phyloP scores from a whole-genome alignment of 2,329 filamentous ascomycete species.

The Domatiomyces globalis region DNA sequence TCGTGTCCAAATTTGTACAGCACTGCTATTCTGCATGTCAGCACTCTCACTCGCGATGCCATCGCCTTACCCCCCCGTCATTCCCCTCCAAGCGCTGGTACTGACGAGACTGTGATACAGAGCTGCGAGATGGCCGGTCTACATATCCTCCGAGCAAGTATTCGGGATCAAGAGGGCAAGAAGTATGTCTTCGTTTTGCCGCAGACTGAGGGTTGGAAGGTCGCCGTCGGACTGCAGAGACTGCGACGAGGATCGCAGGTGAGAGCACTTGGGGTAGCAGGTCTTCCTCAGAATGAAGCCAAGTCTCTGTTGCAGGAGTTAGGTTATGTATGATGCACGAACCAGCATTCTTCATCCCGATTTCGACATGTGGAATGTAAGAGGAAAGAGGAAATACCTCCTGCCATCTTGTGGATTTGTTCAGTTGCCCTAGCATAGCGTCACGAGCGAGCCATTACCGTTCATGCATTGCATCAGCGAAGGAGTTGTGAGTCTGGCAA shows the following conservation, averaged over 20 bases:
- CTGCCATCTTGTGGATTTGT: neutral
- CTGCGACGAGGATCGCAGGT: conserved; percentile 43
- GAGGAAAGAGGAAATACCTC: no score
- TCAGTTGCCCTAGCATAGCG: neutral
- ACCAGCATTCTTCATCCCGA: neutral
- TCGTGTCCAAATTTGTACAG: conserved; percentile 47
- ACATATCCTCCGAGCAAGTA: conserved; percentile 43
- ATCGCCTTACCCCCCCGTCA: conserved; percentile 27
- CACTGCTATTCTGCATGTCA: conserved; percentile 29
- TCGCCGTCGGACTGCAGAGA: conserved; percentile 43
- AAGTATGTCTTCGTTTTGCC: conserved; percentile 48
- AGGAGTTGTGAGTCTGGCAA: conserved; percentile 4
- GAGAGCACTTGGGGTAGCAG: conserved; percentile 38
- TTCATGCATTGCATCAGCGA: conserved; percentile 11
- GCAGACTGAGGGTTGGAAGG: conserved; percentile 48
- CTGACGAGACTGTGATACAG: conserved; percentile 11
- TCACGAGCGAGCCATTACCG: neutral
- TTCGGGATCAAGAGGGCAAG: conserved; percentile 47
- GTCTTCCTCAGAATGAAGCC: conserved; percentile 34
- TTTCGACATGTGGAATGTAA: neutral
- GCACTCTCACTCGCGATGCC: conserved; percentile 41
- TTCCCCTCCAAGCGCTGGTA: conserved; percentile 4
- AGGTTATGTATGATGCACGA: conserved; percentile 23
- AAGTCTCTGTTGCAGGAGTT: conserved; percentile 27
- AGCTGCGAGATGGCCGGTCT: conserved; percentile 33